Evolutionary conservation across 306 rosid genomes (phyloP), one percentile per base, ranked within the genome.

Genomic region (Carpinus viminea): DNA sequence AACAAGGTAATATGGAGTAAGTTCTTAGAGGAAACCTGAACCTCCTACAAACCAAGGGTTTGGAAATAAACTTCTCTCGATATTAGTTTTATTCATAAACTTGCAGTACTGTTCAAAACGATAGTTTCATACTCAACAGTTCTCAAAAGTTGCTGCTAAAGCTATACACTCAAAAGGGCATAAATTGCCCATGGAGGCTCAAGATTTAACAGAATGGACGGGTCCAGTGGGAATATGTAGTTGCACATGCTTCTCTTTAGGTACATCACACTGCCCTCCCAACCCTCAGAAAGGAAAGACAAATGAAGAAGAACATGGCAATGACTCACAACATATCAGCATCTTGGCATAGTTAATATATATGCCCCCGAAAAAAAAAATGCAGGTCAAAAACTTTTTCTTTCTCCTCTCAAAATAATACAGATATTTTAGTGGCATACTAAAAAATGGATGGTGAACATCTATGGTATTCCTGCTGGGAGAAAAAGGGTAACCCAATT

Each of bases 221-320:
- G 64, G 34, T n/a, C 64, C 64, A 57, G 12, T 57, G 36, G 47
- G 21, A 28, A 43, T 43, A 34, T 38, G 72, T 1, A 66, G 46
- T 36, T 34, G 68, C 47, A 64, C 34, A 7, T 45, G 16, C 46
- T 34, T 57, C 70, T 64, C 70, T 12, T 9, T 31, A 31, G 12
- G 24, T 3, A 64, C 46, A 31, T 64, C 70, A 64, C 20, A 31
- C 70, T 34, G 43, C 41, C 69, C 69, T 28, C 68, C 69, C 69
- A 13, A 31, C 69, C 69, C 69, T 28, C 41, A 6, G 16, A 62
- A 62, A 62, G 69, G 41, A 31, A 62, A 62, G 9, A 34, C 18
- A 16, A 31, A 62, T 11, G 9, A 34, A 28, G 17, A 7, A 26
- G 43, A 7, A 28, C 10, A 31, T 3, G 10, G 43, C 18, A 15